Evolutionary conservation across 1,139 yeast species (phyloP), one percentile per base, ranked within the genome.

Genomic region (Barnettozyma hawaiiensis): DNA sequence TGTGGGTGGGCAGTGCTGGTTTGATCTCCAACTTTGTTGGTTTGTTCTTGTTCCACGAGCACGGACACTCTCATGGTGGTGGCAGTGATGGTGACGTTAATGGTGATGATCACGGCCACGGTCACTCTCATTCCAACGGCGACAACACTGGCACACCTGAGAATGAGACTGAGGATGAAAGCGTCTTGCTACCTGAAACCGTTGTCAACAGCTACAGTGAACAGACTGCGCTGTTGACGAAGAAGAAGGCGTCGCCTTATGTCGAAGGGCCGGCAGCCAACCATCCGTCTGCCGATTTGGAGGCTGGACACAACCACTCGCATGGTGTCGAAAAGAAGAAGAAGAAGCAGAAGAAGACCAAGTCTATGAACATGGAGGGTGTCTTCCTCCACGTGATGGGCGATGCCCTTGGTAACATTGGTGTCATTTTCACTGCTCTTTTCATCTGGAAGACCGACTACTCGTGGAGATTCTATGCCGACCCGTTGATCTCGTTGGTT

Each of bases 301-400:
- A 41, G 21, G 44, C 41, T 29, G 43, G 40, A 42, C 75, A 72
- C 49, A 54, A 63, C 19, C 67, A 66, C 44, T 60, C 44, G 16
- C 51, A 50, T 31, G 51, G 42, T 12, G 50, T 43, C 33, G 48
- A 42, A n/a, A 44, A 52, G 34, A 47, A 41, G 29, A 44, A 52
- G 34, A 47, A 41, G 29, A 51, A 50, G 28, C 32, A 32, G 16
- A 48, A 50, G 4, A 55, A 64, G 51, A 58, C 63, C 28, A 78
- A 75, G 61, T 85, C 96, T 12, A 70, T 92, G 70, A 92, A 92
- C 65, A 92, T 92, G 97, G 94, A 87, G 57, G 97, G 98, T 49
- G 97, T 92, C 5, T 92, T 86, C 59, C 70, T 92, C 55, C 98
- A 92, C 61, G 98, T 92, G 7, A 53, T 92, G 55, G 98, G 98